A percentile compares a stretch with the other conserved stretches of the same genome.
Evolutionary conservation across 2,329 filamentous ascomycete species (phyloP).

Genomic region (Fusarium sp.): DNA sequence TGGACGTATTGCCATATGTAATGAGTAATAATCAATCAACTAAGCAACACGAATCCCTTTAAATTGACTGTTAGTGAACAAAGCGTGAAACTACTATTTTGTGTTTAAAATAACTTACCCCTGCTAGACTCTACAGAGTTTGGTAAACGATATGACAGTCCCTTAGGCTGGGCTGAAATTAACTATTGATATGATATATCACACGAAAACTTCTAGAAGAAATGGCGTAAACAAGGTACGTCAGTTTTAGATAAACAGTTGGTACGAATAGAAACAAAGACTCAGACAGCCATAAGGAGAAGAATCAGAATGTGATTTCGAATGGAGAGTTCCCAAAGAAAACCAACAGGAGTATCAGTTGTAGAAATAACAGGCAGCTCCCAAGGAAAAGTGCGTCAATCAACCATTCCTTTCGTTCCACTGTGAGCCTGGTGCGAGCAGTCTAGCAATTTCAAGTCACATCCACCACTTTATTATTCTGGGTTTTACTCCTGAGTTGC

Average conservation of each 20-base stretch:
- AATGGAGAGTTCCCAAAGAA: neutral
- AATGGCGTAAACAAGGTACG: neutral
- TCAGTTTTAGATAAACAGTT: neutral
- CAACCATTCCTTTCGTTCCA: neutral
- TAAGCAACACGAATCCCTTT: conserved; percentile 16
- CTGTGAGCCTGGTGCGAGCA: conserved; percentile 4
- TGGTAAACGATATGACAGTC: neutral
- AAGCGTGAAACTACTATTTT: neutral
- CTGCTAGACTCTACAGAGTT: neutral
- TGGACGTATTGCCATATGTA: conserved; percentile 50
- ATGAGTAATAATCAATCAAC: conserved; percentile 40
- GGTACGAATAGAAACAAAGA: conserved; percentile 10
- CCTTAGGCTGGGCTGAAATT: neutral
- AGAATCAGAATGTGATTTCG: conserved; percentile 15
- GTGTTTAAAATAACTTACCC: neutral
- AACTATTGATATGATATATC: conserved; percentile 25
- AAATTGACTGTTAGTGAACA: neutral
- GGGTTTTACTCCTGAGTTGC: neutral
- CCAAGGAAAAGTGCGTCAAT: neutral
- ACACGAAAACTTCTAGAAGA: conserved; percentile 1
- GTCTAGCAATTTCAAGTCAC: neutral
- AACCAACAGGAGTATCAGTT: neutral
- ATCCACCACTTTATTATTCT: neutral
- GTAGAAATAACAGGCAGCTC: conserved; percentile 8
- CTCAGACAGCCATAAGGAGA: conserved; percentile 1